These are phyloP conservation scores for Tolypocladium cylindrosporum DNA, from an alignment of 2,329 filamentous ascomycete genomes.

Conservation along the genomic window DNA sequence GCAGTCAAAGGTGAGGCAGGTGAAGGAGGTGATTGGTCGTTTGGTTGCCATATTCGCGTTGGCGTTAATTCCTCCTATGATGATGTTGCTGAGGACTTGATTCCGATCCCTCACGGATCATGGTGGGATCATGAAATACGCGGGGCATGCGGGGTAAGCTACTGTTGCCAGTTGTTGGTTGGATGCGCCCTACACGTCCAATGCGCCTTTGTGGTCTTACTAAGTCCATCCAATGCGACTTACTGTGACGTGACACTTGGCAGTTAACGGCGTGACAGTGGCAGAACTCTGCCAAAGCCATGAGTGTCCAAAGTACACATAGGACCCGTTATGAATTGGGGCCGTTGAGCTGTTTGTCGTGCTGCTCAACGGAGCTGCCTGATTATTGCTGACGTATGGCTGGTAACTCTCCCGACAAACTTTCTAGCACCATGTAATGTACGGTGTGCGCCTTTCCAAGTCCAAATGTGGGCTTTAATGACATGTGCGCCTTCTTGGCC, in stretches of 20 bases:
- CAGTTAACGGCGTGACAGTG: neutral
- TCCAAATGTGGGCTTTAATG: no score
- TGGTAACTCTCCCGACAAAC: no score
- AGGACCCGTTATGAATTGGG: no score
- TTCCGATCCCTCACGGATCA: neutral
- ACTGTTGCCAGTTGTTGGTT: neutral
- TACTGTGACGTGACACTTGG: neutral
- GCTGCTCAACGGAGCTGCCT: no score
- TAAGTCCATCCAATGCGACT: neutral
- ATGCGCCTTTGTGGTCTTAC: neutral
- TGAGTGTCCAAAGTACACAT: no score
- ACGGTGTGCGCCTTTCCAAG: no score
- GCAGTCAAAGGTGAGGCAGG: constrained; percentile 60
- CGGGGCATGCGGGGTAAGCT: neutral
- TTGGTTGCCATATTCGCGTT: constrained; percentile 4
- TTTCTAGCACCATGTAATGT: no score
- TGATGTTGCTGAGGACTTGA: neutral
- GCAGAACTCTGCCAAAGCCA: neutral
- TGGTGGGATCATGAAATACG: neutral
- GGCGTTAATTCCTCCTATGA: neutral
- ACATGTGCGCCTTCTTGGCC: no score
- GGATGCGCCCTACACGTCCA: neutral
- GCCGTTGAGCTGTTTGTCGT: neutral
- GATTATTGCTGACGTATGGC: no score
- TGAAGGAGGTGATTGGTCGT: constrained; percentile 17